Percentiles rank a stretch among this genome's conserved stretches.
Conservation (phyloP, 2,329 filamentous ascomycete genomes). For the Elsinoe batatas region DNA sequence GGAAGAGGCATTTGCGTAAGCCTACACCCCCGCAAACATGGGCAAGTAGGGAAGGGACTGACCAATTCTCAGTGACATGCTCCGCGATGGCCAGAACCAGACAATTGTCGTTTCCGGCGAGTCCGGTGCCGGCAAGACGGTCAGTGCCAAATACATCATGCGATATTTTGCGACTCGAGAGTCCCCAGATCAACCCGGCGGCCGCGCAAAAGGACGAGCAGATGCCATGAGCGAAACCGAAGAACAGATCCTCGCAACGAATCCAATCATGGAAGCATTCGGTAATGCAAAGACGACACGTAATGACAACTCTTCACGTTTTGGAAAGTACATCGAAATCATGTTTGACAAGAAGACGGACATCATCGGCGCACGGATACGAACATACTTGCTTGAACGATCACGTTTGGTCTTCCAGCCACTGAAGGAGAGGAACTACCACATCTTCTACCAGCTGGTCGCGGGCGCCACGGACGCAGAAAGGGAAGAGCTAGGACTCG, state of each 20-base stretch:
- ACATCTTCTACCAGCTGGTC: slow-evolving; percentile 96
- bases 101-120: slow-evolving; percentile 99
- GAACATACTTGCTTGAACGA: slow-evolving; percentile 89
- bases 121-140: slow-evolving; percentile 96
- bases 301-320: slow-evolving; percentile 97
- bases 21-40: background rate
- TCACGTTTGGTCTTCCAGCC: slow-evolving; percentile 96
- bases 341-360: slow-evolving; percentile 94
- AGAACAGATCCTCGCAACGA: slow-evolving; percentile 95
- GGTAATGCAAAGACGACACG: slow-evolving; percentile 99
- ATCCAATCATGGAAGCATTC: slow-evolving; percentile 99
- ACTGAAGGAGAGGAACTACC: slow-evolving; percentile 95
- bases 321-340: slow-evolving; percentile 99
- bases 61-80: slow-evolving; percentile 67
- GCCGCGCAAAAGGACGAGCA: slow-evolving; percentile 60
- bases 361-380: slow-evolving; percentile 95
- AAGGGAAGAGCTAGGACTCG: slow-evolving; percentile 65
- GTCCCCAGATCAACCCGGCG: slow-evolving; percentile 75
- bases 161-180: slow-evolving; percentile 97
- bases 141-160: slow-evolving; percentile 99
- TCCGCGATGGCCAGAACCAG: slow-evolving; percentile 91
- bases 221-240: slow-evolving; percentile 94
- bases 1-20: slow-evolving; percentile 94
- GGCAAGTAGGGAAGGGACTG: slow-evolving; percentile 24
- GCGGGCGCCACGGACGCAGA: slow-evolving; percentile 82